phyloP scores from a whole-genome alignment of 352 stramenopile genomes.

The Halophytophthora polymorphica region DNA sequence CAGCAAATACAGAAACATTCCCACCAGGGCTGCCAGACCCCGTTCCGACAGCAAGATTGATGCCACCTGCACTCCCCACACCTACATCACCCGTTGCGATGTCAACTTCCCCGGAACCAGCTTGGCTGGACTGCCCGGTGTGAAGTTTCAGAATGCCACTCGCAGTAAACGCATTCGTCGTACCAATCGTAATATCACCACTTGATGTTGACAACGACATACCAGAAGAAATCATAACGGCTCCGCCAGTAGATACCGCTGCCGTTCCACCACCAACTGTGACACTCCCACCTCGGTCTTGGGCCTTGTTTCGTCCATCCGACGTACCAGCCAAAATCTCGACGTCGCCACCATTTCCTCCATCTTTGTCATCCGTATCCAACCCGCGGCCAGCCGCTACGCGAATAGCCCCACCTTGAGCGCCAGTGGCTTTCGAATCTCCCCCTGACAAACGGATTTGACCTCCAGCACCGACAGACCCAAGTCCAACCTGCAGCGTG shows the following conservation, averaged over 20 bases:
- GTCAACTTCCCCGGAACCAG: conserved; percentile 39
- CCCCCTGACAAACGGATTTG: conserved; percentile 42
- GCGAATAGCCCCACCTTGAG: conserved; percentile 39
- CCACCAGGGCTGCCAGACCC: conserved; percentile 32
- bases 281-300: conserved; percentile 38
- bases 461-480: conserved; percentile 48
- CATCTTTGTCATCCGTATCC: conserved; percentile 46
- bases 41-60: conserved; percentile 44
- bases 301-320: conserved; percentile 29
- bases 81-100: conserved; percentile 40
- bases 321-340: conserved; percentile 43
- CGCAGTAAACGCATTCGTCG: conserved; percentile 22
- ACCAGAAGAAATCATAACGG: conserved; percentile 42
- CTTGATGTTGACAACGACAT: conserved; percentile 34
- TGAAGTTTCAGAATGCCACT: conserved; percentile 34
- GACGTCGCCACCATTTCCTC: conserved; percentile 57
- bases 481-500: conserved; percentile 42
- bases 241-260: conserved; percentile 36
- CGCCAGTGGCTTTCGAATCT: conserved; percentile 34
- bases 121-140: conserved; percentile 30
- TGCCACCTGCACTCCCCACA: conserved; percentile 33
- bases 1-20: conserved; percentile 41
- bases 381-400: conserved; percentile 44
- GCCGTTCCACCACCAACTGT: conserved; percentile 40
- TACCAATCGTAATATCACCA: conserved; percentile 36